Evolutionary conservation across 306 rosid genomes (phyloP).

Genomic region (Lotus japonicus): DNA sequence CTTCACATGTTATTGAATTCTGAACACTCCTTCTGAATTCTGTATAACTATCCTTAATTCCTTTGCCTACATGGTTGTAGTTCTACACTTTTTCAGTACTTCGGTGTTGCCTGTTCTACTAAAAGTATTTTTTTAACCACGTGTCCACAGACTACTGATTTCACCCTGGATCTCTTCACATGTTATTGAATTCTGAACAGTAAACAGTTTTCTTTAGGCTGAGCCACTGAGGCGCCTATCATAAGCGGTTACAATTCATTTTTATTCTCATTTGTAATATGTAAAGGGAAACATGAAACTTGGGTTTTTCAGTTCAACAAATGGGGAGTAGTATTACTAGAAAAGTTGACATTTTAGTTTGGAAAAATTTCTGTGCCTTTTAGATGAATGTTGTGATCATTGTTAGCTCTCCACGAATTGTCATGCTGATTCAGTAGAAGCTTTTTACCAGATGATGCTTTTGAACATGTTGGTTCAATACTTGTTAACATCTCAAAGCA

Average conservation of each 20-base stretch:
- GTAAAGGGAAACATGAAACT: not conserved
- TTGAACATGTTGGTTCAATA: slow-evolving; percentile 89
- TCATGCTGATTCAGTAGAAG: slow-evolving; percentile 12
- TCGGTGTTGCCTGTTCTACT: no score
- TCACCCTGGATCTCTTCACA: not conserved
- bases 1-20: not conserved
- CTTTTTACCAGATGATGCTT: slow-evolving; percentile 65
- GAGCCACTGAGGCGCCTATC: not conserved
- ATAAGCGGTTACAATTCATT: not conserved
- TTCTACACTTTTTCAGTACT: not conserved
- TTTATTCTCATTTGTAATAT: not conserved
- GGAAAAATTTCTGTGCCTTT: not conserved
- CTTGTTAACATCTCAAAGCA: slow-evolving; percentile 86
- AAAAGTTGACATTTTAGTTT: not conserved
- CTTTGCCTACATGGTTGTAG: not conserved
- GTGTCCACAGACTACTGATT: not conserved
- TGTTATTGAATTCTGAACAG: not conserved
- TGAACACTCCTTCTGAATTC: slow-evolving; percentile 15
- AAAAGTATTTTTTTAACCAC: not conserved
- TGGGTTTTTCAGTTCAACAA: not conserved
- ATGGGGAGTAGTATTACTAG: not conserved
- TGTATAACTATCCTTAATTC: not conserved
- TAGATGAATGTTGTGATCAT: not conserved
- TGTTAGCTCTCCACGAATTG: not conserved
- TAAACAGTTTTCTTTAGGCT: not conserved